Evolutionary conservation across 2,329 filamentous ascomycete genomes (phyloP).

Genomic region (Pseudocercospora musae): DNA sequence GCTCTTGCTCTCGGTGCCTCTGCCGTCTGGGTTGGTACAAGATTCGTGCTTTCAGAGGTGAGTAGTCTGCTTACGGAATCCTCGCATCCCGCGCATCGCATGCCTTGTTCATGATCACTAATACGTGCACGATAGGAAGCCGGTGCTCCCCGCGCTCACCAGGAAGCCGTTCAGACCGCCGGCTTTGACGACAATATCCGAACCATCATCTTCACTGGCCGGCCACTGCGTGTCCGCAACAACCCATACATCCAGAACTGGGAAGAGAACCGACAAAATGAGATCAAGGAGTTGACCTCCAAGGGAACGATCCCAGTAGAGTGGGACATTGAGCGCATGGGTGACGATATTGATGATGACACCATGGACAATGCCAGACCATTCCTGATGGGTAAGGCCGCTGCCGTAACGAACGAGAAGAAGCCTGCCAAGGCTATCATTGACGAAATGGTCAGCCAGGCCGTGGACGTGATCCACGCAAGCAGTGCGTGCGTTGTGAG

Average conservation of each 20-base stretch:
- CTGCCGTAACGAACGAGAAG: constrained; percentile 88
- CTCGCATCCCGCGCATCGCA: background rate
- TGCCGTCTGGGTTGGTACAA: constrained; percentile 94
- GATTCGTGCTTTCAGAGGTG: constrained; percentile 80
- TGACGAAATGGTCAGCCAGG: constrained; percentile 87
- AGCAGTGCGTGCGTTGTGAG: constrained; percentile 29
- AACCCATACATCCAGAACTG: constrained; percentile 94
- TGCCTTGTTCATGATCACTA: constrained; percentile 8
- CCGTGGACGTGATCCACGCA: constrained; percentile 40
- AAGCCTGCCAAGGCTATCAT: constrained; percentile 88
- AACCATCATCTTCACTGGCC: constrained; percentile 97
- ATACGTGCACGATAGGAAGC: constrained; percentile 58
- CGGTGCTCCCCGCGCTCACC: constrained; percentile 87
- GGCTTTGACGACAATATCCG: constrained; percentile 94
- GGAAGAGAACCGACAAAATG: constrained; percentile 83
- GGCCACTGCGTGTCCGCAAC: constrained; percentile 86
- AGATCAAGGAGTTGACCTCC: constrained; percentile 87
- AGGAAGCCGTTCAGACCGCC: constrained; percentile 89
- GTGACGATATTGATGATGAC: constrained; percentile 67
- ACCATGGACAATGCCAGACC: constrained; percentile 87
- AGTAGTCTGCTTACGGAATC: background rate
- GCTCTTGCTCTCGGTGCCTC: constrained; percentile 88
- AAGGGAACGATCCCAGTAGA: constrained; percentile 94
- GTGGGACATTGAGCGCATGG: constrained; percentile 83
- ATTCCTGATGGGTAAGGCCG: constrained; percentile 94